Evolutionary conservation across 768 basidiomycete species (phyloP), one percentile per base, ranked within the genome.

Genomic region (Auriculariales sp.): DNA sequence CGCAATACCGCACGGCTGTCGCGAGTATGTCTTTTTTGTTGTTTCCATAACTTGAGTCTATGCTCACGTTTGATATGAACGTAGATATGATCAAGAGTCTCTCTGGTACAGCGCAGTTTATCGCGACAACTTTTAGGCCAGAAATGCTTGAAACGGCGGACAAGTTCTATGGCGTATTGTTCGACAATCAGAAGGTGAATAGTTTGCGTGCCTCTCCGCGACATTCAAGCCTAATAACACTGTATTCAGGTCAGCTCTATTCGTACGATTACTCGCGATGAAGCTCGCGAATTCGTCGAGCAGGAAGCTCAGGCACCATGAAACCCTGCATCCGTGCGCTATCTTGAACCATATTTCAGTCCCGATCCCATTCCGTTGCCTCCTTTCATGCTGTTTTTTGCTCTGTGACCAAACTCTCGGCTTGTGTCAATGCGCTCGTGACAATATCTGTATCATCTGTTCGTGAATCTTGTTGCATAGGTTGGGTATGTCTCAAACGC

Each of bases 131-230:
- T 2, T 99, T 99, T 77, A 77, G 93, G 51, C 87, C 93, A 0
- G 95, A 99, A 67, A 92, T 99, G 86, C 71, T 98, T 51, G 85
- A 88, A 2, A 84, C 86, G 0, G 91, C 93, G 0, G 93, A 97
- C 64, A 91, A 94, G 61, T 97, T 94, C 63, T 97, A 97, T 54
- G 95, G 95, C 12, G 95, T 98, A 9, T 67, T 94, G 52, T 97
- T 95, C 69, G 90, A 94, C 64, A 89, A 85, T 57, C 88, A 94
- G 61, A 97, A 97, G 62, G 83, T n/a, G n/a, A n/a, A n/a, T n/a
- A n/a, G n/a, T n/a, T n/a, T n/a, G n/a, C n/a, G n/a, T n/a, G n/a
- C n/a, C n/a, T n/a, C n/a, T n/a, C n/a, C n/a, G n/a, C n/a, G n/a
- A n/a, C n/a, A n/a, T n/a, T n/a, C n/a, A n/a, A n/a, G n/a, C n/a